Conservation (phyloP, 176 grass and related monocot genomes). For the bread wheat (Triticum aestivum) region IWGSC_CS_RefSeq_v2.1 NC_057806.1:700312985-700313484, state of each 20-base stretch:
- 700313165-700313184: slow-evolving; percentile 78
- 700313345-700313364: too few relatives aligned
- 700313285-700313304: too few relatives aligned
- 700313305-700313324: too few relatives aligned
- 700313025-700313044: slow-evolving; percentile 17
- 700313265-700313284: not conserved
- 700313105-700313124: slow-evolving; percentile 79
- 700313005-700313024: slow-evolving; percentile 36
- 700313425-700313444: too few relatives aligned
- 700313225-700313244: slow-evolving; percentile 89
- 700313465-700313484: too few relatives aligned
- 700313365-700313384: too few relatives aligned
- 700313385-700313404: too few relatives aligned
- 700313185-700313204: slow-evolving; percentile 90
- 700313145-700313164: slow-evolving; percentile 53
- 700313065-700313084: not conserved
- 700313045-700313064: slow-evolving; percentile 31
- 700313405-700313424: too few relatives aligned
- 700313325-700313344: too few relatives aligned
- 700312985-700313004: slow-evolving; percentile 70
- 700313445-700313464: too few relatives aligned
- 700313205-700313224: slow-evolving; percentile 95
- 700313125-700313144: slow-evolving; percentile 91
- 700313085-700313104: slow-evolving; percentile 14
- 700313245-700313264: slow-evolving; percentile 69